phyloP scores from a whole-genome alignment of 1,284 basidiomycete species.

The Butyriboletus appendiculatus region DNA sequence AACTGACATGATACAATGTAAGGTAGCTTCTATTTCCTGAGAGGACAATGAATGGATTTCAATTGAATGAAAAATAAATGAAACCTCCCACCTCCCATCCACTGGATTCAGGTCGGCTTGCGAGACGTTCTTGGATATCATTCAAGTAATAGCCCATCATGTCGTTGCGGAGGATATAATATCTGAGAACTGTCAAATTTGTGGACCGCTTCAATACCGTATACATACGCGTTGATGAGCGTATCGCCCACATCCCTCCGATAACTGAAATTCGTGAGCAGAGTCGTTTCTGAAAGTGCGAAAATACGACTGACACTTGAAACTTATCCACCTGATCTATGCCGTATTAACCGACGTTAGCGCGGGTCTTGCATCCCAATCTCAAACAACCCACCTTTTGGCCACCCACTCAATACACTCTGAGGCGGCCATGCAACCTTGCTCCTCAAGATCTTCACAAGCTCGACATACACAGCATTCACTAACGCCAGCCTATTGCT shows the following conservation, averaged over 20 bases:
- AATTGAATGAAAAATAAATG: background rate
- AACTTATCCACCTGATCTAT: constrained; percentile 77
- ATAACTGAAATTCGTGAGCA: constrained; percentile 52
- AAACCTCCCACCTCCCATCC: constrained; percentile 68
- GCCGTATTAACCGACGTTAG: constrained; percentile 16
- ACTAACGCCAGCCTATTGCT: constrained; percentile 57
- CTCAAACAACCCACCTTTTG: constrained; percentile 54
- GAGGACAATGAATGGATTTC: background rate
- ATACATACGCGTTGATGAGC: constrained; percentile 81
- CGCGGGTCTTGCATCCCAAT: background rate
- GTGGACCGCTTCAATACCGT: background rate
- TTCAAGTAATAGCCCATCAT: constrained; percentile 73
- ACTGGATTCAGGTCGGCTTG: constrained; percentile 37
- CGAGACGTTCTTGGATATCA: constrained; percentile 57
- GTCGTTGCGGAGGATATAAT: constrained; percentile 82
- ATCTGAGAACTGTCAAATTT: constrained; percentile 48
- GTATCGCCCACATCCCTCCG: constrained; percentile 89
- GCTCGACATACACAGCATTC: constrained; percentile 75
- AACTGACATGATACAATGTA: constrained; percentile 83
- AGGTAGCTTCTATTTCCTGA: constrained; percentile 80
- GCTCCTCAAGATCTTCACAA: constrained; percentile 66
- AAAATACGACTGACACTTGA: constrained; percentile 54
- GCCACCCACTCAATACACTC: constrained; percentile 52
- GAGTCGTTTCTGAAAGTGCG: constrained; percentile 5
- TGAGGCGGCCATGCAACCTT: constrained; percentile 74